These are phyloP conservation scores for Paxillus ammoniavirescens DNA, from an alignment of 768 basidiomycete genomes.

Conservation along the genomic window DNA sequence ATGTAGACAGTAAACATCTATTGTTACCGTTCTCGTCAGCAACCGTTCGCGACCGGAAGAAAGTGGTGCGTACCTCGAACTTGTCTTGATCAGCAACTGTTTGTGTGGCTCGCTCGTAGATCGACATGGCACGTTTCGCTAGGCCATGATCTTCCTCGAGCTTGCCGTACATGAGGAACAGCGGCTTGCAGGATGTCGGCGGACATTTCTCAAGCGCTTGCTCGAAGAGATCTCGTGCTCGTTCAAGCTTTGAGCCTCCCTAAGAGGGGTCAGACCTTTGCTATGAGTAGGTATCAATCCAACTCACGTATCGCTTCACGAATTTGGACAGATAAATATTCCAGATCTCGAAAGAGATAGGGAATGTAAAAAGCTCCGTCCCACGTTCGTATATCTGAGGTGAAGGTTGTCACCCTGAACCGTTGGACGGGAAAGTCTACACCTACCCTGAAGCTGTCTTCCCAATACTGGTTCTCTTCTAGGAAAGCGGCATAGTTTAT, in stretches of 20 bases:
- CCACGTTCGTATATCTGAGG: conserved; percentile 90
- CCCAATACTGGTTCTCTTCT: conserved; percentile 97
- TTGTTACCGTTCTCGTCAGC: conserved; percentile 6
- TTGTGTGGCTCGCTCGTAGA: conserved; percentile 89
- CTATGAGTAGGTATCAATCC: not conserved
- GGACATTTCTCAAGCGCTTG: conserved; percentile 98
- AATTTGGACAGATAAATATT: conserved; percentile 98
- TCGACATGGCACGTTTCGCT: conserved; percentile 93
- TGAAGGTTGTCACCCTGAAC: conserved; percentile 7
- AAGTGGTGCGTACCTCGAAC: conserved; percentile 69
- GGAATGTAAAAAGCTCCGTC: conserved; percentile 96
- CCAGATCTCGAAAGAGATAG: conserved; percentile 98
- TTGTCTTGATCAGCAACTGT: conserved; percentile 89
- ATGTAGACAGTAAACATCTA: conserved; percentile 98
- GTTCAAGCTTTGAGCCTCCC: conserved; percentile 93
- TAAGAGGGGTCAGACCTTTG: conserved; percentile 27
- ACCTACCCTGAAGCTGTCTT: conserved; percentile 97
- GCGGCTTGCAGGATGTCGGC: conserved; percentile 87
- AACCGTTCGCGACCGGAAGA: not conserved
- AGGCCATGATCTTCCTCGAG: conserved; percentile 94
- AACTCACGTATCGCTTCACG: conserved; percentile 88
- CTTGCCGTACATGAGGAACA: conserved; percentile 95
- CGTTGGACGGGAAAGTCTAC: conserved; percentile 4
- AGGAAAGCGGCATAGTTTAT: conserved; percentile 97
- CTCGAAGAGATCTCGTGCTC: conserved; percentile 96